A percentile compares a stretch with the other conserved stretches of the same genome.
Conservation (phyloP, 305 asterid species). For the Solanum hybrid region DNA sequence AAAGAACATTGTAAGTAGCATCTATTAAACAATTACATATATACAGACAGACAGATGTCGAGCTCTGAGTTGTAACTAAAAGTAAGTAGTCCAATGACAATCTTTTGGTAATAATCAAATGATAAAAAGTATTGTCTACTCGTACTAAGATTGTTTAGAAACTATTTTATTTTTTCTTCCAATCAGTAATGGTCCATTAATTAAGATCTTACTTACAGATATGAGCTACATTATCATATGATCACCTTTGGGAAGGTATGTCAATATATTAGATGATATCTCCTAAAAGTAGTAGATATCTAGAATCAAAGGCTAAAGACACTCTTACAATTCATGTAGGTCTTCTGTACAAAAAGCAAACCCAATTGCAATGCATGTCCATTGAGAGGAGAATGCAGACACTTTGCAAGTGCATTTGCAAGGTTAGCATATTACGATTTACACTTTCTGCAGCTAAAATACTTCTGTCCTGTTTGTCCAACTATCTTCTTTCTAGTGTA, state of each 20-base stretch:
- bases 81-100: not conserved
- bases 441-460: not conserved
- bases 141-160: not conserved
- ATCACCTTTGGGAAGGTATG: slow-evolving; percentile 98
- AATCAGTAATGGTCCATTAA: slow-evolving; percentile 17
- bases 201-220: slow-evolving; percentile 45
- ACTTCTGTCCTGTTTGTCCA: not conserved
- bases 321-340: slow-evolving; percentile 37
- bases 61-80: not conserved
- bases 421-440: slow-evolving; percentile 42
- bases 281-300: not conserved
- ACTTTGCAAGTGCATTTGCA: slow-evolving; percentile 97
- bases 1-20: slow-evolving; percentile 65
- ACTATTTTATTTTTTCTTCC: not conserved
- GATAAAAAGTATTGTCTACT: not conserved
- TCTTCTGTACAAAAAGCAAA: slow-evolving; percentile 92
- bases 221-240: slow-evolving; percentile 98
- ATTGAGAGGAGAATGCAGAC: slow-evolving; percentile 99
- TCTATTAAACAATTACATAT: not conserved
- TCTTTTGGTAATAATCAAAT: not conserved
- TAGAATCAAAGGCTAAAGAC: slow-evolving; percentile 13
- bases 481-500: not conserved
- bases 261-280: slow-evolving; percentile 5
- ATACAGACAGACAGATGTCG: not conserved
- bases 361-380: slow-evolving; percentile 99